Evolutionary conservation across 208 protist species (phyloP), one percentile per base, ranked within the genome.

Genomic region (Acanthamoeba castellanii): DNA sequence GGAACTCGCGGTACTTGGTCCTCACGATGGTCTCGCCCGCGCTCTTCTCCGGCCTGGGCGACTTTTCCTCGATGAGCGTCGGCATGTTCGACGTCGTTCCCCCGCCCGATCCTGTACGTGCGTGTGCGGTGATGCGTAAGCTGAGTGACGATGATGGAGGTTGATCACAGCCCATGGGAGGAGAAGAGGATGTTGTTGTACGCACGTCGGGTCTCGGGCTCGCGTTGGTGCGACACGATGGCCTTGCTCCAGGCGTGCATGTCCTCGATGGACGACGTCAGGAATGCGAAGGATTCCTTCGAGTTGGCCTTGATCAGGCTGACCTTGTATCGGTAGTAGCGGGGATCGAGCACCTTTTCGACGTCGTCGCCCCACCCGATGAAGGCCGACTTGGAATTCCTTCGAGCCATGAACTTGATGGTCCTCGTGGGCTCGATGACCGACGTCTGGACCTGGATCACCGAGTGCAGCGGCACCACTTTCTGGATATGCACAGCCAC

Each of bases 291-390:
- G 14, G 42, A 47, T n/a, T 90, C 50, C 59, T 90, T 90, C 55
- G 84, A 90, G 84, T 90, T 61, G 59, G 84, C n/a, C 59, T 90
- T 90, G 84, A 90, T 66, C 30, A 90, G 52, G 55, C 55, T 70
- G 50, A 90, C 66, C 59, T 90, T 90, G 84, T 90, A 90, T 25
- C 84, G 55, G 52, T 90, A 90, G 84, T 90, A 70, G 1, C 84
- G 50, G 0, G 50, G 84, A 45, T 90, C 84, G 18, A 90, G 59
- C 84, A 90, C 84, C 84, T 90, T 70, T 47, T 90, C 55, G 30
- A 52, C 84, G 6, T 66, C 72, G 3, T 82, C 72, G 13, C 72
- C 72, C 72, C 72, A 82, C 6, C 72, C 72, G 72, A 82, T 82
- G 72, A 82, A 82, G 32, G 72, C 72, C 18, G 72, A 82, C 84